Conservation (phyloP, 352 stramenopile genomes). For the Lagenidium giganteum region DNA sequence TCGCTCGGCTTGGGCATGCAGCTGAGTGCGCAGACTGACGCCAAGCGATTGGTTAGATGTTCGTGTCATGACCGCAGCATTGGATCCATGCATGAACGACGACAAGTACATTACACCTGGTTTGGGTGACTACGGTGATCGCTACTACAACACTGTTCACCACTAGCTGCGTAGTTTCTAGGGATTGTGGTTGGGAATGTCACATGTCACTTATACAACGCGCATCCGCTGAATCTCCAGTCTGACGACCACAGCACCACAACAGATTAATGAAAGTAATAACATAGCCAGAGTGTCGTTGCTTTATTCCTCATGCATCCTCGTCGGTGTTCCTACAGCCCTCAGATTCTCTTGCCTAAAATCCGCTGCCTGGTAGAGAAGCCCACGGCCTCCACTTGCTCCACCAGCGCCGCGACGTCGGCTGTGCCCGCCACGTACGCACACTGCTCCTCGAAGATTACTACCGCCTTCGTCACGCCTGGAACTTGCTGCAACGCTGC, state of each 20-base stretch:
- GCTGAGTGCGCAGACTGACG: slow-evolving; percentile 30
- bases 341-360: too few relatives aligned
- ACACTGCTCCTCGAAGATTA: slow-evolving; percentile 68
- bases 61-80: slow-evolving; percentile 74
- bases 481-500: slow-evolving; percentile 38
- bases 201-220: too few relatives aligned
- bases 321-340: too few relatives aligned
- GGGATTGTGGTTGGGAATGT: too few relatives aligned
- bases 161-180: too few relatives aligned
- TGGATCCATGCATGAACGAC: slow-evolving; percentile 88
- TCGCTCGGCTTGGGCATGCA: slow-evolving; percentile 25
- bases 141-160: slow-evolving; percentile 89
- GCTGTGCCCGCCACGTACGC: slow-evolving; percentile 70
- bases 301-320: too few relatives aligned
- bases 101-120: slow-evolving; percentile 96
- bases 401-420: slow-evolving; percentile 43
- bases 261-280: too few relatives aligned
- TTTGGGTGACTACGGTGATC: slow-evolving; percentile 94
- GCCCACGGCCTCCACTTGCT: slow-evolving; percentile 56
- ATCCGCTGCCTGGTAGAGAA: too few relatives aligned
- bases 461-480: slow-evolving; percentile 71
- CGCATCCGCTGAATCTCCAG: too few relatives aligned
- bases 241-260: too few relatives aligned
- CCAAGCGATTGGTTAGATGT: slow-evolving; percentile 40
- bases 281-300: too few relatives aligned